These are phyloP conservation scores for Nicotiana rustica DNA, from an alignment of 305 asterid genomes.

Conservation along the genomic window DNA sequence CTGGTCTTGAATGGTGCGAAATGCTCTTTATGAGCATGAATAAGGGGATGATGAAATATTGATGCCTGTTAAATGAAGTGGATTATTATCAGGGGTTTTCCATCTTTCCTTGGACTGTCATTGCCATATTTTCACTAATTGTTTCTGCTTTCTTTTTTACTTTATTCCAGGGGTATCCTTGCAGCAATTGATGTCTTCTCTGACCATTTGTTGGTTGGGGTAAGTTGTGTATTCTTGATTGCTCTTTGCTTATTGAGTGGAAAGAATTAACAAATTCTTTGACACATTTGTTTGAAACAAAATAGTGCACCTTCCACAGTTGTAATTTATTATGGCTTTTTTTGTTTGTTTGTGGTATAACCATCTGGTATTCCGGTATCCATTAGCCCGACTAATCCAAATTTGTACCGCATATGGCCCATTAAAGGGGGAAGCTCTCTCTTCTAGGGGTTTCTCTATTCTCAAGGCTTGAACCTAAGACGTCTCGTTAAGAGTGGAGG, in stretches of 20 bases:
- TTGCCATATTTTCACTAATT: conserved; percentile 19
- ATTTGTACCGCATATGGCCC: neutral
- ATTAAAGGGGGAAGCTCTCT: too few relatives aligned
- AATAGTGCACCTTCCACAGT: neutral
- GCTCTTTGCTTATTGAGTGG: conserved; percentile 16
- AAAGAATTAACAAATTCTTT: neutral
- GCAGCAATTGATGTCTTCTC: conserved; percentile 94
- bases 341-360: neutral
- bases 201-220: conserved; percentile 88
- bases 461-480: too few relatives aligned
- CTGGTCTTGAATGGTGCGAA: conserved; percentile 11
- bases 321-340: neutral
- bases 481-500: neutral
- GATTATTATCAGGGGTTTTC: neutral
- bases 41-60: neutral
- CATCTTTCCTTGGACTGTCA: neutral
- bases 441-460: too few relatives aligned
- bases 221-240: conserved; percentile 48
- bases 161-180: conserved; percentile 85
- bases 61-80: conserved; percentile 2
- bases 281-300: conserved; percentile 5
- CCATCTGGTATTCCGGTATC: neutral
- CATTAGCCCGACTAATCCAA: neutral
- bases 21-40: neutral
- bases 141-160: conserved; percentile 32